phyloP scores from a whole-genome alignment of 768 basidiomycete genomes.

The Termitomyces sp. region DNA sequence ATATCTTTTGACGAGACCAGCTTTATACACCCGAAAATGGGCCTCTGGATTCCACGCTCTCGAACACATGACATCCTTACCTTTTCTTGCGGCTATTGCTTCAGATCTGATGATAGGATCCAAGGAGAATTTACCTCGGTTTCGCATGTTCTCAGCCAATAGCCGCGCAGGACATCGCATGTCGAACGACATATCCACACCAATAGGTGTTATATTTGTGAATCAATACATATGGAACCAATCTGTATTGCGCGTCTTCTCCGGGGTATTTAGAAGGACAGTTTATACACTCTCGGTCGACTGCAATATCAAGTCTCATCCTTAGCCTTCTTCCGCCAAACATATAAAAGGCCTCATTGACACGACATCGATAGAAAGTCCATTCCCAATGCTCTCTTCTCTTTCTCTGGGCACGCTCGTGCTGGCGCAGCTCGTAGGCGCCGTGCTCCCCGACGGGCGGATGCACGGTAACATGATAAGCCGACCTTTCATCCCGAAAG shows the following conservation, averaged over 20 bases:
- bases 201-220: neutral
- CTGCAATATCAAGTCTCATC: neutral
- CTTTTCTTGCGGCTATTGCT: neutral
- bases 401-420: constrained; percentile 6
- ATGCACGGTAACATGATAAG: constrained; percentile 35
- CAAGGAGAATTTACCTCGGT: neutral
- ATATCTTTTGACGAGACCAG: neutral
- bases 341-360: neutral
- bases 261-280: neutral
- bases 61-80: neutral
- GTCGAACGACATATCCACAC: neutral
- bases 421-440: constrained; percentile 17
- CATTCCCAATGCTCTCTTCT: neutral
- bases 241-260: neutral
- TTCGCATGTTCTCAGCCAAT: neutral
- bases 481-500: constrained; percentile 28
- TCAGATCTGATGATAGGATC: neutral
- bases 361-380: neutral
- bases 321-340: neutral
- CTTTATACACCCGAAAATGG: neutral
- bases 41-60: neutral
- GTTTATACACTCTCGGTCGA: neutral
- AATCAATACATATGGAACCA: neutral
- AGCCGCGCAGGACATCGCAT: neutral
- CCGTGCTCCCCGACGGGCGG: constrained; percentile 30